Conservation (phyloP, 2,329 filamentous ascomycete species). For the Colletotrichum sp. region DNA sequence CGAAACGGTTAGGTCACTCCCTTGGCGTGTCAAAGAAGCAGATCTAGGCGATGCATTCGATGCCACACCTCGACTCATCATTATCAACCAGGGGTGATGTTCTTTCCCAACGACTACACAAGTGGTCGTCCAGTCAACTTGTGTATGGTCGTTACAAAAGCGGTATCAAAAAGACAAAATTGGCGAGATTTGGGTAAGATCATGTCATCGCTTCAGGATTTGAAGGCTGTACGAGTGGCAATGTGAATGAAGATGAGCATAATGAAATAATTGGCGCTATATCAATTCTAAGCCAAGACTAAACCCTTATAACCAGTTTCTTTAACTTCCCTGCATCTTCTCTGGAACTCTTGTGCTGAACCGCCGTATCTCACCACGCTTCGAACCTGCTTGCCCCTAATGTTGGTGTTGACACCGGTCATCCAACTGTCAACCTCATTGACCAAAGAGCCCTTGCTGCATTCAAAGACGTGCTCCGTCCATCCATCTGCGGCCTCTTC, state of each 20-base stretch:
- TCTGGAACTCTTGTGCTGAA: constrained; percentile 46
- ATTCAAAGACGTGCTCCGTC: constrained; percentile 54
- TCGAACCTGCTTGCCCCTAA: constrained; percentile 48
- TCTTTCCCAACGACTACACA: not conserved
- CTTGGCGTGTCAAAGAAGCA: not conserved
- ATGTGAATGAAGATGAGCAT: not conserved
- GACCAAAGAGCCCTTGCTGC: constrained; percentile 45
- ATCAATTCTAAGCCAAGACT: constrained; percentile 2
- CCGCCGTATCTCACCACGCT: constrained; percentile 53
- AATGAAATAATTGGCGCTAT: not conserved
- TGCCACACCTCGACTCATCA: not conserved
- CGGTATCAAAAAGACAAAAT: not conserved
- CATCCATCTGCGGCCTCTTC: constrained; percentile 42
- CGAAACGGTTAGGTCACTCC: not conserved
- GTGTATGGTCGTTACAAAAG: not conserved
- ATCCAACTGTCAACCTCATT: constrained; percentile 60
- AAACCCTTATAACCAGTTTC: constrained; percentile 26
- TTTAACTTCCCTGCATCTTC: constrained; percentile 37
- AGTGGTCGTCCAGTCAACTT: not conserved
- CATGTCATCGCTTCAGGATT: not conserved
- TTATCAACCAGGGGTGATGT: not conserved
- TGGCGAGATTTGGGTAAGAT: not conserved
- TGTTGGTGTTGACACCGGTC: constrained; percentile 59
- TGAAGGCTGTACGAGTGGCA: not conserved
- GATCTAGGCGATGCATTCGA: not conserved